phyloP scores from a whole-genome alignment of 176 grass and related monocot species.

The Oryza rufipogon region DNA sequence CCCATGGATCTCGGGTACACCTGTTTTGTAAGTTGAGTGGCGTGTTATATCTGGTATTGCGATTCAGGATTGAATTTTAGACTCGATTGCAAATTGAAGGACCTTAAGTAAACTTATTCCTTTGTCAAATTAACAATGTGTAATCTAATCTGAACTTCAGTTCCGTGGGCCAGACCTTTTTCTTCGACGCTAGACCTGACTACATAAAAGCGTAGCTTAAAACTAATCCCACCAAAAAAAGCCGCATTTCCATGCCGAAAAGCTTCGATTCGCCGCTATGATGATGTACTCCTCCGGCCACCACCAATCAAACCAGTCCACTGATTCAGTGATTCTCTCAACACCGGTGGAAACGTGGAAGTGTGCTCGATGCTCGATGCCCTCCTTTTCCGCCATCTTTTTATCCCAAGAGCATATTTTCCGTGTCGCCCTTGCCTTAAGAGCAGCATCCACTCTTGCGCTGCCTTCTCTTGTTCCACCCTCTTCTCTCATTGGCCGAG shows the following conservation, averaged over 20 bases:
- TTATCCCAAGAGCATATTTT: constrained; percentile 11
- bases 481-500: not conserved
- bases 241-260: constrained; percentile 42
- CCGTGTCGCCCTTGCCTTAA: not conserved
- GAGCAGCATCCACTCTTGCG: not conserved
- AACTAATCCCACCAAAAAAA: constrained; percentile 45
- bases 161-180: not conserved
- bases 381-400: constrained; percentile 15
- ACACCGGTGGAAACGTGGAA: not conserved
- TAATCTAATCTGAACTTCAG: not conserved
- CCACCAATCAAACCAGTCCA: constrained; percentile 38
- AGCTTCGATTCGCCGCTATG: constrained; percentile 30
- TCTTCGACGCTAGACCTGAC: too few relatives aligned
- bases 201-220: not conserved
- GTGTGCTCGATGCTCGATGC: constrained; percentile 30
- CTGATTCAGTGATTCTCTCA: constrained; percentile 38
- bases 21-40: too few relatives aligned
- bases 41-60: too few relatives aligned
- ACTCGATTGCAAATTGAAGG: too few relatives aligned
- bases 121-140: not conserved
- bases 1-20: too few relatives aligned
- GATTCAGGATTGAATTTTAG: too few relatives aligned
- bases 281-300: not conserved
- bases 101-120: too few relatives aligned
- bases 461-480: not conserved